Evolutionary conservation across 345 rosid genomes (phyloP), one percentile per base, ranked within the genome.

Genomic region (Dipteronia sinensis): DNA sequence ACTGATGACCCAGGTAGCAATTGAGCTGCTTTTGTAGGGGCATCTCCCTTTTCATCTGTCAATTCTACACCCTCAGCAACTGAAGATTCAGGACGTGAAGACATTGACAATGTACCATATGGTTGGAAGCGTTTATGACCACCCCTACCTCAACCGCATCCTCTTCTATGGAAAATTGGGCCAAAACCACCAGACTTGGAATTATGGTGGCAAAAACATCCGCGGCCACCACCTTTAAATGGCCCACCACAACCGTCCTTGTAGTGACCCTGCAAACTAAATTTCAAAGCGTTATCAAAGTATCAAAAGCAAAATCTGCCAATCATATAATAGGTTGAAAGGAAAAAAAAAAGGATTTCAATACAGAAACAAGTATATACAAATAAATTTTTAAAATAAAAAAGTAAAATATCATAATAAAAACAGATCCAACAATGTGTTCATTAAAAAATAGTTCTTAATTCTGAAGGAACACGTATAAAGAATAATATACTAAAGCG

Each of bases 241-340:
- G 71, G 58, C 40, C 71, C 29, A 19, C 49, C 73, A 65, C 68
- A 80, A 31, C 76, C 76, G 7, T 56, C 78, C 65, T 34, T 62
- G 63, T 27, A 65, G 76, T 40, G 74, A 61, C 53, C 85, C 87
- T 82, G 80, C 80, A 85, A 74, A 73, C 65, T 49, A 65, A 3
- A 44, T 23, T 29, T 38, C 42, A 67, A 72, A 67, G 49, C 56
- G 55, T 67, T 74, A 27, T 80, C 61, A 67, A 63, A 40, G 65
- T 38, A 75, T 69, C 10, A 70, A 79, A 22, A 74, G 9, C 17
- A 20, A 23, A 38, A 65, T 23, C 27, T 58, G 79, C 73, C 84
- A 78, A 67, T 13, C 10, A 49, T 71, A 38, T 38, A 38, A 38
- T 38, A 38, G 2, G 42, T 38, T 38, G 42, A 38, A 3, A 6